A percentile compares a stretch with the other conserved stretches of the same genome.
These are phyloP conservation scores for Castanospermum australe DNA, from an alignment of 306 rosid species.

Conservation along the genomic window DNA sequence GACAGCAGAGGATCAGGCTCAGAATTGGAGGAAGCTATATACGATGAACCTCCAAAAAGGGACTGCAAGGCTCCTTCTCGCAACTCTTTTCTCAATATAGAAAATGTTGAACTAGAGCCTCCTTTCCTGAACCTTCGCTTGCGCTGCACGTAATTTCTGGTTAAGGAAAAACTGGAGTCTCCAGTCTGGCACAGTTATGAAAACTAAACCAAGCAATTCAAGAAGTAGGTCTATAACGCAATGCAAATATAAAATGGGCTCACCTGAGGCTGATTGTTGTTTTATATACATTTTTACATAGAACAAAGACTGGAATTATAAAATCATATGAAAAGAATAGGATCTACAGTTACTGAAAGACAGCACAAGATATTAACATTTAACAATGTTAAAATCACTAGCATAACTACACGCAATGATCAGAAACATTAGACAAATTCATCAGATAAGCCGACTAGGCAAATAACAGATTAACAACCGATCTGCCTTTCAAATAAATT, in stretches of 20 bases:
- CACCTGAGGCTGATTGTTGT: background rate
- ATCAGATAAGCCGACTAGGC: background rate
- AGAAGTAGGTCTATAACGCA: background rate
- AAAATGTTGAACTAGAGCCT: conserved; percentile 63
- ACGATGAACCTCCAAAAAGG: conserved; percentile 78
- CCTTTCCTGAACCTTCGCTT: conserved; percentile 68
- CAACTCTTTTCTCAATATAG: conserved; percentile 74
- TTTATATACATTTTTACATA: background rate
- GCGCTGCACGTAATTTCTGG: conserved; percentile 77
- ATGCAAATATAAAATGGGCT: background rate
- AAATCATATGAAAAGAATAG: background rate
- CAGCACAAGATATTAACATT: background rate
- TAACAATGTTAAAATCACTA: background rate
- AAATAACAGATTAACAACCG: background rate
- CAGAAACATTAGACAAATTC: background rate
- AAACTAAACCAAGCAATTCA: background rate
- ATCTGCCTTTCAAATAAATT: background rate
- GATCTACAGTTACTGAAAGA: background rate
- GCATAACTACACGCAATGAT: background rate
- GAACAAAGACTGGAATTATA: background rate
- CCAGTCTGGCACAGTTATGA: background rate
- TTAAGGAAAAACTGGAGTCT: conserved; percentile 47
- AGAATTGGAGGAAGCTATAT: conserved; percentile 45
- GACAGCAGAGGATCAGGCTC: conserved; percentile 86
- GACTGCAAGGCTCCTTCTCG: conserved; percentile 79